These are phyloP conservation scores for Malassezia psittaci DNA, from an alignment of 1,284 basidiomycete species.

Conservation along the genomic window DNA sequence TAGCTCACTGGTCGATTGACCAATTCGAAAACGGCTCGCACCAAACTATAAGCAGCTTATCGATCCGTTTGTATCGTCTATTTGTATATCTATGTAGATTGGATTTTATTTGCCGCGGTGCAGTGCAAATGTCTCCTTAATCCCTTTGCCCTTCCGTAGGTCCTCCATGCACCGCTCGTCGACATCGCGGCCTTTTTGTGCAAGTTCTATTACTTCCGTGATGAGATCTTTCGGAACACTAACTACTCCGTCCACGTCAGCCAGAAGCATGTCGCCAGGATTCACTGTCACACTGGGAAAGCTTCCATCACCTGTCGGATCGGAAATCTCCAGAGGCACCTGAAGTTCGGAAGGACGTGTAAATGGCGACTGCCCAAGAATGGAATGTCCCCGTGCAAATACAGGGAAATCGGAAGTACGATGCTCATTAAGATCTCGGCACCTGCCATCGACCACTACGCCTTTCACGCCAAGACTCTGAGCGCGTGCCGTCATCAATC, in stretches of 20 bases:
- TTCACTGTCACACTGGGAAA: conserved; percentile 55
- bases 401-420: conserved; percentile 55
- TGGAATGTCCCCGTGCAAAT: conserved; percentile 66
- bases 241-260: conserved; percentile 81
- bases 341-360: conserved; percentile 71
- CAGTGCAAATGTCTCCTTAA: conserved; percentile 63
- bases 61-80: not conserved
- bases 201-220: conserved; percentile 57
- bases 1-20: too few species aligned
- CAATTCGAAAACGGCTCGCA: too few species aligned
- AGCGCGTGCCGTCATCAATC: conserved; percentile 77
- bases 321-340: conserved; percentile 59
- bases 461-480: conserved; percentile 60
- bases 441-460: conserved; percentile 67
- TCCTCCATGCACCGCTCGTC: conserved; percentile 69
- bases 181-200: conserved; percentile 57
- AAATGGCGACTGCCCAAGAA: conserved; percentile 76
- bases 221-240: conserved; percentile 60
- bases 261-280: conserved; percentile 73
- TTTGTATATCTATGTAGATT: too few species aligned
- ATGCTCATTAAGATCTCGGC: conserved; percentile 71
- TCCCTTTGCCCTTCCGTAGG: conserved; percentile 62
- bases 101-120: conserved; percentile 11
- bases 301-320: conserved; percentile 22
- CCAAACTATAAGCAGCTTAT: not conserved